Base-by-base conservation (phyloP, 140 eudicot genomes). In the Bidens hawaiensis region DNA sequence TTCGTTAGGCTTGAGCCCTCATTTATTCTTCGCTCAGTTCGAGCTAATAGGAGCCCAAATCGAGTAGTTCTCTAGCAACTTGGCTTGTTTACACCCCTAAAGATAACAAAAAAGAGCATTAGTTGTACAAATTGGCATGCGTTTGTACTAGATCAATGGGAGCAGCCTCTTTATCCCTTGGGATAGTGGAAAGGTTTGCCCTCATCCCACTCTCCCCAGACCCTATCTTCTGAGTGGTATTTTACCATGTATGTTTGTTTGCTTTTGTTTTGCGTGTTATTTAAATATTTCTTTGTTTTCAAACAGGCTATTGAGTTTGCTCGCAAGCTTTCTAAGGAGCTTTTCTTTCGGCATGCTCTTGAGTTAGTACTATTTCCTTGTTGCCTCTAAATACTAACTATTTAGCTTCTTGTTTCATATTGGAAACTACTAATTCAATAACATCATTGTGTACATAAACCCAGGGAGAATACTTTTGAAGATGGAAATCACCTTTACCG, bases 401-500 rank as follows among this genome's bases (percentile, higher is more conserved):
- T n/a, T 5, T 27, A 23, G n/a, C 16, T 30, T 26, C 36, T 41
- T 21, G 33, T 53, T 53, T 61, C 22, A 31, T 28, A 36, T 30
- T 14, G 36, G 43, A 51, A 50, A 21, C 45, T 53, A 36, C 60
- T 57, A 38, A 48, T 17, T 22, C n/a, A 43, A 30, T 19, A 59
- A 51, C 11, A 38, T 40, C 8, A 40, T 60, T 61, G 30, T 27
- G 17, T 45, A 74, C 61, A 1, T 48, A 47, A 64, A 70, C 41
- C 83, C 42, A 86, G 95, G 2, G 91, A 83, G 60, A 75, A 86
- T 67, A 66, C 71, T n/a, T 86, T 86, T 70, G 91, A 86, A 79
- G 85, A 86, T 64, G 85, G 91, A 7, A 75, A 83, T 53, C 80
- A 83, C 38, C 68, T 83, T 71, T 86, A 86, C 47, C 83, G 91